Base-by-base conservation (phyloP, 1,284 basidiomycete genomes). In the Ustilago nuda region DNA sequence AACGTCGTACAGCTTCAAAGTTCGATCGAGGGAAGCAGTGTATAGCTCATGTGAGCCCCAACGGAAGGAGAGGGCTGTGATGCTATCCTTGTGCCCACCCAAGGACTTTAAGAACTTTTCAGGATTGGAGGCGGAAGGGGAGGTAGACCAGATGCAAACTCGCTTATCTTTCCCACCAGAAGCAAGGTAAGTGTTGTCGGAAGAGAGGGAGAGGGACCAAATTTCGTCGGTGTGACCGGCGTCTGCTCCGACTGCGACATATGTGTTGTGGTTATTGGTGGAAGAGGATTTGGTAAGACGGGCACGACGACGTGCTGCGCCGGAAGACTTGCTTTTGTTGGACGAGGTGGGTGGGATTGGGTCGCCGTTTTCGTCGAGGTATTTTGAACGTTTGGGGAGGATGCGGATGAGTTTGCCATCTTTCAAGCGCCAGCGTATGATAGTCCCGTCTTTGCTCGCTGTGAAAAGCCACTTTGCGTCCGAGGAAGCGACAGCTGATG, bases 1-100 rank as follows among this genome's bases (percentile, higher is more conserved):
- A 17, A 95, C 88, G 80, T 95, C 94, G 84, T 93, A 97, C 17
- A 98, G 89, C 86, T 97, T 96, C 56, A 98, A 86, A 8, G 94
- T 95, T 11, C 96, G 92, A 83, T 98, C 96, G 69, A 92, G 91
- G 0, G 94, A 97, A 12, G 91, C 92, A 0, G 92, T 92, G 55
- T 80, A 82, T 79, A 96, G 96, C 41, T 98, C 89, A 30, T 72
- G 62, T 41, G 92, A 88, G n/a, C 91, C 90, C 83, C 93, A 92
- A 12, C 94, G 92, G 85, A 99, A 94, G 0, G 91, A 88, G 23
- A 97, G 86, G 6, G 90, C 89, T 91, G 94, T 82, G n/a, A 80
- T 76, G 15, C 69, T 35, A 56, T 76, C 69, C 57, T 79, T 72
- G 55, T 68, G 63, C 8, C 66, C 82, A 12, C 88, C 87, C 78